Evolutionary conservation across 768 basidiomycete genomes (phyloP).

Genomic region (Pluteus cervinus): DNA sequence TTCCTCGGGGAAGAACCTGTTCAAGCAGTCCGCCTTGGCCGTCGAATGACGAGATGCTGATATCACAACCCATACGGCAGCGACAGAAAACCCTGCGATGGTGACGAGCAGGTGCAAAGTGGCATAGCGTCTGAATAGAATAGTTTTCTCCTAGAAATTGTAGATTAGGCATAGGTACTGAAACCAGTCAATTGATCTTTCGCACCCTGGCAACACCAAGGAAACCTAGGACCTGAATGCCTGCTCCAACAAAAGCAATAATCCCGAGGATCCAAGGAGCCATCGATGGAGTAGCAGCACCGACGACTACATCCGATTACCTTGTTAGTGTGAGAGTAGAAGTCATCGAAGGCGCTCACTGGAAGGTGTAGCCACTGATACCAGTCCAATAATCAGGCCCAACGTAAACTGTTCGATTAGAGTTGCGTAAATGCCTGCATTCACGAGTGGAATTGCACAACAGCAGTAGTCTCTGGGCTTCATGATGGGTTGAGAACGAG

Average conservation of each 20-base stretch:
- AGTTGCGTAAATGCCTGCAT: slow-evolving; percentile 83
- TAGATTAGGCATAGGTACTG: slow-evolving; percentile 4
- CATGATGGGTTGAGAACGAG: slow-evolving; percentile 39
- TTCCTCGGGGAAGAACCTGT: slow-evolving; percentile 45
- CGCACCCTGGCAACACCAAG: slow-evolving; percentile 74
- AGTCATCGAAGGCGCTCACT: slow-evolving; percentile 42
- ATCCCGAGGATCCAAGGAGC: slow-evolving; percentile 69
- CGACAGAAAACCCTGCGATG: slow-evolving; percentile 63
- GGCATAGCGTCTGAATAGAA: slow-evolving; percentile 61
- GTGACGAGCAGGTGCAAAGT: slow-evolving; percentile 55
- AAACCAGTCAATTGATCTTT: neutral
- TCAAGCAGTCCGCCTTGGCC: slow-evolving; percentile 63
- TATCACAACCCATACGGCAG: slow-evolving; percentile 75
- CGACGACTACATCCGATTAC: slow-evolving; percentile 61
- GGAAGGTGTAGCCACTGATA: slow-evolving; percentile 72
- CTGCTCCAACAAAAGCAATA: slow-evolving; percentile 72
- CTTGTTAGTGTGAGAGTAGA: slow-evolving; percentile 1
- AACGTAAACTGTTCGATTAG: slow-evolving; percentile 71
- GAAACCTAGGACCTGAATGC: slow-evolving; percentile 77
- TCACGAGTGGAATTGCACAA: slow-evolving; percentile 86
- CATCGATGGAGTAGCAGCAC: slow-evolving; percentile 75
- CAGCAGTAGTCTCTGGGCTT: slow-evolving; percentile 87
- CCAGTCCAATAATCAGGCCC: slow-evolving; percentile 60
- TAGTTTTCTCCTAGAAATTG: slow-evolving; percentile 61
- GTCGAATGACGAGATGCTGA: slow-evolving; percentile 72